A percentile compares a stretch with the other conserved stretches of the same genome.
These are phyloP conservation scores for Parasarocladium wereldwijsianum DNA, from an alignment of 2,329 filamentous ascomycete genomes.

Conservation along the genomic window DNA sequence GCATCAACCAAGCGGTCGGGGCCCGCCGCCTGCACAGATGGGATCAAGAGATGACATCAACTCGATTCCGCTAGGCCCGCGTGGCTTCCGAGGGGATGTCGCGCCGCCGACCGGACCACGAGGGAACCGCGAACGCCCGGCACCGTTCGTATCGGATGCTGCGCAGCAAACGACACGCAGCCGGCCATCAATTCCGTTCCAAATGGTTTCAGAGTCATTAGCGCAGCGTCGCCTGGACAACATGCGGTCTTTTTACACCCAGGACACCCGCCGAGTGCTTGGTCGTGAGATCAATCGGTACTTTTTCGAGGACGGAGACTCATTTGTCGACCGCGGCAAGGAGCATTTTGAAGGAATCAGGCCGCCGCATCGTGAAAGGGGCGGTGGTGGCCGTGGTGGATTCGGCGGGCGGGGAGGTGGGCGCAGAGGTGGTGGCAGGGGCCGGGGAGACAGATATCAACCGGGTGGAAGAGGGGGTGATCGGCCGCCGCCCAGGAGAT, in stretches of 20 bases:
- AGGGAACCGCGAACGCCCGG: conserved; percentile 16
- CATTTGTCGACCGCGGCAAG: conserved; percentile 56
- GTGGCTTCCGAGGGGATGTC: conserved; percentile 12
- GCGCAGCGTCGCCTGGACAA: conserved; percentile 49
- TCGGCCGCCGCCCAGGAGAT: no score
- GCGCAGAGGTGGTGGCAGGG: conserved; percentile 12
- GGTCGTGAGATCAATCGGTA: conserved; percentile 49
- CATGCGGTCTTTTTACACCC: conserved; percentile 32
- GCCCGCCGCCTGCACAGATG: background rate
- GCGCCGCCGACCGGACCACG: conserved; percentile 22
- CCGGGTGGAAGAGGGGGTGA: conserved; percentile 9
- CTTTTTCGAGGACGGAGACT: conserved; percentile 53
- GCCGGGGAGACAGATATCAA: conserved; percentile 18
- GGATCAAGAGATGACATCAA: conserved; percentile 12
- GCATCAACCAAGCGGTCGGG: background rate
- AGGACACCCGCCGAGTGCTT: conserved; percentile 22
- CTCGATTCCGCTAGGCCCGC: conserved; percentile 22
- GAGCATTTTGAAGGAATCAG: conserved; percentile 54
- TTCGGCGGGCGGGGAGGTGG: conserved; percentile 4
- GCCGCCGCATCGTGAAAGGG: conserved; percentile 37
- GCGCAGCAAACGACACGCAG: conserved; percentile 19
- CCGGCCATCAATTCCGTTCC: conserved; percentile 27
- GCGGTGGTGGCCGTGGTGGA: conserved; percentile 20
- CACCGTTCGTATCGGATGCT: conserved; percentile 9
- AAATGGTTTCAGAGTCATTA: conserved; percentile 48